Conservation (phyloP, 345 rosid species). For the Linum usitatissimum region DNA sequence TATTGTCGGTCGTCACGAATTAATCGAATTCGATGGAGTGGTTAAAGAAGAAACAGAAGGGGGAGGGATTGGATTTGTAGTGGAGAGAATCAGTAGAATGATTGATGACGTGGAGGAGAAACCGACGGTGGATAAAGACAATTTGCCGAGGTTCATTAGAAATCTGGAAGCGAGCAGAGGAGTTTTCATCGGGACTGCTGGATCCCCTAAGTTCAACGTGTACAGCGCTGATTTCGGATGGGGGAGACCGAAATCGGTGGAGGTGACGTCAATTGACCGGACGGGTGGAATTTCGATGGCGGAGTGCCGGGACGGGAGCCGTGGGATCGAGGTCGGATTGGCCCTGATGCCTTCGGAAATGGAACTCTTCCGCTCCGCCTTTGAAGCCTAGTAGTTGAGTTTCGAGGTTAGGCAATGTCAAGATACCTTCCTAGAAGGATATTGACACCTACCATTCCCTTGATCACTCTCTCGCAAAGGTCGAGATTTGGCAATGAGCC, state of each 20-base stretch:
- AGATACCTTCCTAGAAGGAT: too few species aligned
- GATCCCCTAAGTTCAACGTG: slow-evolving; percentile 6
- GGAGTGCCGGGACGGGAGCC: neutral
- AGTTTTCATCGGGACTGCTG: neutral
- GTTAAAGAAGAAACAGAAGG: neutral
- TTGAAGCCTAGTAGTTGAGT: too few species aligned
- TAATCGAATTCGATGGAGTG: neutral
- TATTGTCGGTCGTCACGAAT: neutral
- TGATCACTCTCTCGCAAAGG: too few species aligned
- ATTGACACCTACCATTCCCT: too few species aligned
- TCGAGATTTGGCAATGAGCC: too few species aligned
- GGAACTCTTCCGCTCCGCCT: neutral
- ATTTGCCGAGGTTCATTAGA: neutral
- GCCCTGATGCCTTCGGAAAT: neutral
- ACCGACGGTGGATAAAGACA: neutral
- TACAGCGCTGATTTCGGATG: slow-evolving; percentile 15
- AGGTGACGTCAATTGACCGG: slow-evolving; percentile 4
- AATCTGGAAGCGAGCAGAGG: neutral
- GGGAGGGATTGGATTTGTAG: neutral
- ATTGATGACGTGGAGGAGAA: neutral
- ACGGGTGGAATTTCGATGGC: neutral
- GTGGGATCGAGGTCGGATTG: slow-evolving; percentile 1
- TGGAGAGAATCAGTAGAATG: neutral
- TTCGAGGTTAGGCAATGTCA: too few species aligned
- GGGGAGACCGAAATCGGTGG: slow-evolving; percentile 12